Base-by-base conservation (phyloP, 352 stramenopile species). In the Phytophthora capsici region DNA sequence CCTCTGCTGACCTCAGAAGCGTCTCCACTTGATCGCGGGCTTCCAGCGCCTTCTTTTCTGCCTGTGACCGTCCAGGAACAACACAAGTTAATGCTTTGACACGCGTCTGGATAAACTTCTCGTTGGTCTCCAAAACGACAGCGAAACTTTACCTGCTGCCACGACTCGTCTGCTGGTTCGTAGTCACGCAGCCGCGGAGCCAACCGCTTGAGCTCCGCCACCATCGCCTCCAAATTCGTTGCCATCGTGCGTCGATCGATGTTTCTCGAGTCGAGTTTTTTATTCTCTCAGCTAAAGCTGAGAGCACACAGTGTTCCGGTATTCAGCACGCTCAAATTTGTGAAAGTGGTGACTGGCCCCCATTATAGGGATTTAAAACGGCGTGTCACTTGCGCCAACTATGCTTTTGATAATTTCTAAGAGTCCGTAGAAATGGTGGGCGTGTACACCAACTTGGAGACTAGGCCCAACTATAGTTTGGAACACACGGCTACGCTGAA, bases 171-270 rank as follows among this genome's bases (percentile, higher is more conserved):
- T 13, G 32, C 34, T 9, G 85, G 85, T 48, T 88, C 80, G 52
- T 84, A 94, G 25, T 67, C 78, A n/a, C 82, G 67, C 30, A 94
- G 57, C 8, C 75, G 78, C 55, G 83, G 83, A 36, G 80, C 71
- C 23, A 91, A 17, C 8, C 67, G 80, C 69, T 82, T 70, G 53
- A 94, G 68, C 49, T 88, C 81, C 23, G 56, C 50, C 23, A 91
- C 71, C 16, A 76, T 63, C 19, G 36, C 64, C 7, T 60, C 58
- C 57, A 91, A 54, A 47, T 79, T 73, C n/a, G 45, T 47, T 52
- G 63, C 23, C 59, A 78, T 63, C 36, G 50, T 64, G 13, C 9
- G 32, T 54, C 48, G 4, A 56, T 55, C 28, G 48, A 45, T 30
- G 43, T 22, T 34, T 30, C 30, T 55, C 4, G 48, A 56, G 17